Percentiles rank a stretch among this genome's conserved stretches.
phyloP scores from a whole-genome alignment of 2,329 filamentous ascomycete genomes.

The Neurospora crassa region DNA sequence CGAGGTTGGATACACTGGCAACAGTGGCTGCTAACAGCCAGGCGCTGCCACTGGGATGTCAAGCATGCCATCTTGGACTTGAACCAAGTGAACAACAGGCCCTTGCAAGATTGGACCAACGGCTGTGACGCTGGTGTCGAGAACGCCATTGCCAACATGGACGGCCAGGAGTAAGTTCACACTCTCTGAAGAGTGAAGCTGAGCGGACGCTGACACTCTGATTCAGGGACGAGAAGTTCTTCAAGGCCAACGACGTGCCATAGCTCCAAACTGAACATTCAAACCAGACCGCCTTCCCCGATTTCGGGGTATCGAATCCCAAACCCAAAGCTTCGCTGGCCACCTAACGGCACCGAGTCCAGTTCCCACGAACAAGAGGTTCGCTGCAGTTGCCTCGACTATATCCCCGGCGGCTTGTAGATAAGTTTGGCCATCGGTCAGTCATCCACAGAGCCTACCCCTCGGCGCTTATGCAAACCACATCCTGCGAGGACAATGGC shows the following conservation, averaged over 20 bases:
- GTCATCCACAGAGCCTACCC: not conserved
- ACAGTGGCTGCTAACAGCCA: not conserved
- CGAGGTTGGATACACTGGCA: not conserved
- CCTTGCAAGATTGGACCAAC: not conserved
- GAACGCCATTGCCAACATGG: not conserved
- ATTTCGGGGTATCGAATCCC: no score
- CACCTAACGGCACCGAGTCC: not conserved
- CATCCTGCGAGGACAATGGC: no score
- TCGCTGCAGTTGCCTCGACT: no score
- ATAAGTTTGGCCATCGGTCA: not conserved
- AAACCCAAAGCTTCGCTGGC: not conserved
- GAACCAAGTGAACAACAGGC: not conserved
- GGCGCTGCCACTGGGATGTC: not conserved
- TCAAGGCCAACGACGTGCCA: not conserved
- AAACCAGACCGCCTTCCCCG: slow-evolving; percentile 15
- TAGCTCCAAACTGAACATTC: slow-evolving; percentile 15
- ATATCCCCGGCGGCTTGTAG: not conserved
- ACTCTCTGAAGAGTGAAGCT: not conserved
- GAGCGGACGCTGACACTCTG: not conserved
- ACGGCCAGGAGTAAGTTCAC: not conserved
- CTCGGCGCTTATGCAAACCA: not conserved
- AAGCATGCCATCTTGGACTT: not conserved
- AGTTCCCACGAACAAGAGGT: not conserved
- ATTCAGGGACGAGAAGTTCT: not conserved
- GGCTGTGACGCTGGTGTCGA: not conserved